Percentiles rank a stretch among this genome's conserved stretches.
Evolutionary conservation across 805 yeast species (phyloP).

Genomic region (Torulaspora gathmanii): DNA sequence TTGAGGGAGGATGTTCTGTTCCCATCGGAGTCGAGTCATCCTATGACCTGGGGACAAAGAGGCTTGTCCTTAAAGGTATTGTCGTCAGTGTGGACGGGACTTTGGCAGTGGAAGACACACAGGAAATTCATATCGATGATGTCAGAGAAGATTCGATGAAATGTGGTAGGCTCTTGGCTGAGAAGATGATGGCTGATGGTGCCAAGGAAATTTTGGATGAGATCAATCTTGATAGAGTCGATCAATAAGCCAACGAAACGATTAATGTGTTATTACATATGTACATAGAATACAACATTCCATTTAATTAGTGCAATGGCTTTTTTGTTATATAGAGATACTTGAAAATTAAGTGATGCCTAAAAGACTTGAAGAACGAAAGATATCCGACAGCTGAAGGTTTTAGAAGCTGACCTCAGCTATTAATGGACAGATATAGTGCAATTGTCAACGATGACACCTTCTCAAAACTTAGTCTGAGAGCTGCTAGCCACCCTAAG

Average conservation of each 20-base stretch:
- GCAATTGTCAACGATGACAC: slow-evolving; percentile 19
- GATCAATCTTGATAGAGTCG: slow-evolving; percentile 65
- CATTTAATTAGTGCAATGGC: neutral
- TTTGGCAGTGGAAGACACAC: slow-evolving; percentile 56
- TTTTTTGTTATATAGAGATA: neutral
- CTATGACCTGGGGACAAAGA: slow-evolving; percentile 44
- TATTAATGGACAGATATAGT: slow-evolving; percentile 24
- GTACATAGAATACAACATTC: slow-evolving; percentile 3
- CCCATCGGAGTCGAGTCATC: slow-evolving; percentile 86
- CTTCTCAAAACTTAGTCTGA: slow-evolving; percentile 27
- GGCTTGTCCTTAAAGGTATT: slow-evolving; percentile 56
- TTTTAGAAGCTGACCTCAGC: neutral
- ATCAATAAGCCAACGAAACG: slow-evolving; percentile 21
- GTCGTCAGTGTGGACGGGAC: slow-evolving; percentile 84
- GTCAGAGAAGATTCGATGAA: slow-evolving; percentile 59
- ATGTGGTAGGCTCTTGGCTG: slow-evolving; percentile 69
- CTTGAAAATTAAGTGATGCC: neutral
- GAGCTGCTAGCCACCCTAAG: slow-evolving; percentile 27
- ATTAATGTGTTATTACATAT: slow-evolving; percentile 9
- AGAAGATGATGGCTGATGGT: slow-evolving; percentile 62
- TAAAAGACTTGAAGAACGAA: neutral
- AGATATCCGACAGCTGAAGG: neutral
- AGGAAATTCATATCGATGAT: slow-evolving; percentile 28
- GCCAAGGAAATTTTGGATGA: slow-evolving; percentile 78
- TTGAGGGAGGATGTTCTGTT: slow-evolving; percentile 98